phyloP scores from a whole-genome alignment of 2,329 filamentous ascomycete genomes.

The Beauveria bassiana region DNA sequence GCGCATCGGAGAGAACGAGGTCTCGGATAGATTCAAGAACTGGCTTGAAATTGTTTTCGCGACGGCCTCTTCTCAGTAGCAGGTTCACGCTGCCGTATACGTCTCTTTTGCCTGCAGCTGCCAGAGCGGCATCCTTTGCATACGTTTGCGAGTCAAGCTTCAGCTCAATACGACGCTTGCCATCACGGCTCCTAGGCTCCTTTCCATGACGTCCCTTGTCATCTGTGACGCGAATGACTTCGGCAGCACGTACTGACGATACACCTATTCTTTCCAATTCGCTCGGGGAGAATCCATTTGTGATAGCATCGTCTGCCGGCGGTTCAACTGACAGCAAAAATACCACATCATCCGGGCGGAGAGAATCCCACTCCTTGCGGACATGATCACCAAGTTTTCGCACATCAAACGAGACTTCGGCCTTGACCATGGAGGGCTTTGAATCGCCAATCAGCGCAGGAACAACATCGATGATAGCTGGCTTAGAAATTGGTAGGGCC shows the following conservation, averaged over 20 bases:
- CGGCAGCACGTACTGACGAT: constrained; percentile 67
- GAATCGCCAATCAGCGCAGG: constrained; percentile 77
- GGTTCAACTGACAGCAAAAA: constrained; percentile 75
- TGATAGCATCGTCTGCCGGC: constrained; percentile 39
- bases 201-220: constrained; percentile 71
- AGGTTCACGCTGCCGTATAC: constrained; percentile 82
- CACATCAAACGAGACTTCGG: constrained; percentile 79
- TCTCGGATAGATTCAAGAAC: constrained; percentile 86
- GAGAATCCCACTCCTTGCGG: constrained; percentile 79
- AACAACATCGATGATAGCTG: constrained; percentile 78
- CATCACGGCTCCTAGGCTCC: constrained; percentile 51
- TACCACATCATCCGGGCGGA: constrained; percentile 80
- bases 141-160: constrained; percentile 75
- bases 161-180: constrained; percentile 65
- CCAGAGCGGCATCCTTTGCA: constrained; percentile 62
- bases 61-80: constrained; percentile 69
- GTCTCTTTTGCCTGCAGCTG: constrained; percentile 61
- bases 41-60: constrained; percentile 96
- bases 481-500: constrained; percentile 80
- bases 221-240: constrained; percentile 79
- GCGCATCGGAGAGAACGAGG: constrained; percentile 75
- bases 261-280: constrained; percentile 59
- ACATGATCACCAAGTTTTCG: constrained; percentile 68
- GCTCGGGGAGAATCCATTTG: constrained; percentile 42
- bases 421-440: constrained; percentile 75